phyloP scores from a whole-genome alignment of 345 rosid genomes.

The Gossypium longicalyx region DNA sequence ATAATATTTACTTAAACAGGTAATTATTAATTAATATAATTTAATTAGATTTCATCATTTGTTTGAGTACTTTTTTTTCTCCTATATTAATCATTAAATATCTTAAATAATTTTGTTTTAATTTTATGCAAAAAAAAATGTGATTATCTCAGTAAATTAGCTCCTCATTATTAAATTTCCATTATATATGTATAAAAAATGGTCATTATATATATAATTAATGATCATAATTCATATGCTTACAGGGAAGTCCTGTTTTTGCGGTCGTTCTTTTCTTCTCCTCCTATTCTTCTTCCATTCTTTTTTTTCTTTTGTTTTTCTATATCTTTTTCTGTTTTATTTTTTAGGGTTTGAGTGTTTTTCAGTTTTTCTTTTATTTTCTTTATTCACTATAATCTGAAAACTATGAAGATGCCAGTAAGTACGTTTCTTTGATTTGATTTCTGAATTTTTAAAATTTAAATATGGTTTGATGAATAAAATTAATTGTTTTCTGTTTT shows the following conservation, averaged over 20 bases:
- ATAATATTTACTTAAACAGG: constrained; percentile 22
- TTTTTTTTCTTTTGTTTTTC: not conserved
- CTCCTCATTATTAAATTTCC: too few species aligned
- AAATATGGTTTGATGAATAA: not conserved
- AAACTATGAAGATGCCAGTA: constrained; percentile 90
- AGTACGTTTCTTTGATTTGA: constrained; percentile 67
- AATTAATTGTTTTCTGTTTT: not conserved
- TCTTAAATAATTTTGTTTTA: too few species aligned
- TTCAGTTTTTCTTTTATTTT: constrained; percentile 3
- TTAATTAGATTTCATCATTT: not conserved
- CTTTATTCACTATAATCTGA: too few species aligned
- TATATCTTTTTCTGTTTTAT: not conserved
- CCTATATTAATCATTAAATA: too few species aligned
- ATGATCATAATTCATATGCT: constrained; percentile 45
- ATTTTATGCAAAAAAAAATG: too few species aligned
- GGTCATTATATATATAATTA: constrained; percentile 39
- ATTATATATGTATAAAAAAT: too few species aligned
- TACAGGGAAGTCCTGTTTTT: constrained; percentile 35
- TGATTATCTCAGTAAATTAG: too few species aligned
- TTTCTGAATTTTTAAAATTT: too few species aligned
- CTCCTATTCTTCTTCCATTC: not conserved
- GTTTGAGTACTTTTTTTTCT: too few species aligned
- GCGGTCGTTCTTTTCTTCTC: constrained; percentile 20
- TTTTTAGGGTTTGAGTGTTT: constrained; percentile 7
- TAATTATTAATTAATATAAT: constrained; percentile 18